Conservation (phyloP, 2,329 filamentous ascomycete genomes). For the Curvularia sp. region DNA sequence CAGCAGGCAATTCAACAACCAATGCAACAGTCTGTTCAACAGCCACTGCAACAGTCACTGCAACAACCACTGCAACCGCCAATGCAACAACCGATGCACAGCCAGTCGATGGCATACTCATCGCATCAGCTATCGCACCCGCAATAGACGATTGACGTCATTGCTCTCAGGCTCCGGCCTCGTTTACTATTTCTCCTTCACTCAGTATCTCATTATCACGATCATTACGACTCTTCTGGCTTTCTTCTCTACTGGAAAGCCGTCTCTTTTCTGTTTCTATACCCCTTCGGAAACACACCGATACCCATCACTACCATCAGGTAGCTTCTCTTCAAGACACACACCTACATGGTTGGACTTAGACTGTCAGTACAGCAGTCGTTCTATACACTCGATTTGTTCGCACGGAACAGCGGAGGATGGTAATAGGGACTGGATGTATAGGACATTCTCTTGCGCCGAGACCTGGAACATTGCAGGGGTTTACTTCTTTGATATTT, state of each 20-base stretch:
- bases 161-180: conserved; percentile 23
- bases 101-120: conserved; percentile 28
- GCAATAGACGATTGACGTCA: conserved; percentile 18
- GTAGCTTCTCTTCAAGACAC: conserved; percentile 9
- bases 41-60: conserved; percentile 11
- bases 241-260: conserved; percentile 5
- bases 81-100: conserved; percentile 15
- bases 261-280: conserved; percentile 17
- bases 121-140: conserved; percentile 27
- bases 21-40: conserved; percentile 14
- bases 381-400: conserved; percentile 12
- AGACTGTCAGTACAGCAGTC: conserved; percentile 11
- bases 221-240: conserved; percentile 24
- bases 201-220: conserved; percentile 24
- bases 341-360: conserved; percentile 3
- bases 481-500: conserved; percentile 8
- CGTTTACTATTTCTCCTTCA: conserved; percentile 20
- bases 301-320: conserved; percentile 8
- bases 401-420: conserved; percentile 21
- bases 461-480: not conserved
- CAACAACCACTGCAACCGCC: conserved; percentile 16
- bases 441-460: conserved; percentile 28
- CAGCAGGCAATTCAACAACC: conserved; percentile 17
- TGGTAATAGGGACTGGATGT: conserved; percentile 27
- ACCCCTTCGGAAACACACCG: conserved; percentile 14